These are phyloP conservation scores for Chlamydomonas eustigma DNA, from an alignment of 139 green algal genomes.

Conservation along the genomic window DNA sequence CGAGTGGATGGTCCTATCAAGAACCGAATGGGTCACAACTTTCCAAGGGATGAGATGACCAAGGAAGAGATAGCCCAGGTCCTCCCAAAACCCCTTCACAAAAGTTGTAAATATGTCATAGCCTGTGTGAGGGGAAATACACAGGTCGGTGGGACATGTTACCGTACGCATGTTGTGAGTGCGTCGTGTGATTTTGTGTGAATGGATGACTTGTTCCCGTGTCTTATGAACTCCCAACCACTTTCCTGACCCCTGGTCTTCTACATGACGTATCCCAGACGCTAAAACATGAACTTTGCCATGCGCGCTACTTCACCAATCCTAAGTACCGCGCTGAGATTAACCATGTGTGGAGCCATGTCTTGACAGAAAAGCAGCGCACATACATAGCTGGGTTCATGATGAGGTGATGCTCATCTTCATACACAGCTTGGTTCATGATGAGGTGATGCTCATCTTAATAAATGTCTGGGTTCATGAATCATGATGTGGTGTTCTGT, in stretches of 20 bases:
- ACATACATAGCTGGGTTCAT: conserved; percentile 8
- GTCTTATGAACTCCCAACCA: too few species aligned
- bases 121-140: conserved; percentile 16
- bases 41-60: conserved; percentile 5
- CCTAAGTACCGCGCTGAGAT: neutral
- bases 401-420: too few species aligned
- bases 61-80: neutral
- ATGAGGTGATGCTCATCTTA: too few species aligned
- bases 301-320: conserved; percentile 14
- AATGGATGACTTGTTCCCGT: too few species aligned
- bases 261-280: too few species aligned
- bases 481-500: too few species aligned
- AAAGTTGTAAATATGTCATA: conserved; percentile 3
- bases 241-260: too few species aligned
- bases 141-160: too few species aligned
- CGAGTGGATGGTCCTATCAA: conserved; percentile 18
- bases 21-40: conserved; percentile 20
- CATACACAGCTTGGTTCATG: conserved; percentile 5
- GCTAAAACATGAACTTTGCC: conserved; percentile 12
- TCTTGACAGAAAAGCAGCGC: conserved; percentile 15
- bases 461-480: conserved; percentile 9
- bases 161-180: too few species aligned
- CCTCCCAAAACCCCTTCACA: conserved; percentile 8
- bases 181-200: too few species aligned
- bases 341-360: conserved; percentile 3